Conservation (phyloP, 768 basidiomycete species). For the Termitomyces sp. region DNA sequence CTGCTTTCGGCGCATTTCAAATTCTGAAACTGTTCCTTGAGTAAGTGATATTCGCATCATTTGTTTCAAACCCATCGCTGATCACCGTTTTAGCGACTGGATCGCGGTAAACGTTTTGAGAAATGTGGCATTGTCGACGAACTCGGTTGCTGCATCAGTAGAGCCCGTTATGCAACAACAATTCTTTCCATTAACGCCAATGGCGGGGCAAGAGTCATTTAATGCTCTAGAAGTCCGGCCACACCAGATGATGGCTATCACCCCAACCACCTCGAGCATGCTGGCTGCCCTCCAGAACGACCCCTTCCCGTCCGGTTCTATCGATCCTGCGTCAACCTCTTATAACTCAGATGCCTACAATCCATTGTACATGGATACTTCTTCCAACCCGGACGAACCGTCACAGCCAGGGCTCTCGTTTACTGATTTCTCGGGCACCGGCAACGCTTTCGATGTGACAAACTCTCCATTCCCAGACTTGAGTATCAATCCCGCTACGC, state of each 20-base stretch:
- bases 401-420: conserved; percentile 68
- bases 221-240: conserved; percentile 61
- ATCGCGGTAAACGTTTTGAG: conserved; percentile 87
- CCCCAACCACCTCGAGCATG: conserved; percentile 89
- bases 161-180: conserved; percentile 91
- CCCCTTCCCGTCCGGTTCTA: conserved; percentile 58
- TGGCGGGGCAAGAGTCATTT: conserved; percentile 84
- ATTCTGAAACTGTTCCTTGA: conserved; percentile 89
- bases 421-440: conserved; percentile 62
- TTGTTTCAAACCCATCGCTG: conserved; percentile 9
- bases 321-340: conserved; percentile 59
- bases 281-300: conserved; percentile 83
- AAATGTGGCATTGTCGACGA: conserved; percentile 84
- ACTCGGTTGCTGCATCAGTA: conserved; percentile 88
- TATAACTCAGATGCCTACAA: conserved; percentile 72
- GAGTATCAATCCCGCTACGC: conserved; percentile 50
- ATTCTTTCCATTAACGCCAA: conserved; percentile 84
- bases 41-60: conserved; percentile 40
- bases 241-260: conserved; percentile 64
- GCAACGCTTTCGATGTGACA: conserved; percentile 66
- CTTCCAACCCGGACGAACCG: conserved; percentile 61
- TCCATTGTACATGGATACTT: conserved; percentile 74
- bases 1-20: conserved; percentile 90
- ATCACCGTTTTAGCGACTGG: conserved; percentile 64
- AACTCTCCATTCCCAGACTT: conserved; percentile 68